A percentile compares a stretch with the other conserved stretches of the same genome.
phyloP scores from a whole-genome alignment of 176 grass and related monocot genomes.

The Ananas comosus region DNA sequence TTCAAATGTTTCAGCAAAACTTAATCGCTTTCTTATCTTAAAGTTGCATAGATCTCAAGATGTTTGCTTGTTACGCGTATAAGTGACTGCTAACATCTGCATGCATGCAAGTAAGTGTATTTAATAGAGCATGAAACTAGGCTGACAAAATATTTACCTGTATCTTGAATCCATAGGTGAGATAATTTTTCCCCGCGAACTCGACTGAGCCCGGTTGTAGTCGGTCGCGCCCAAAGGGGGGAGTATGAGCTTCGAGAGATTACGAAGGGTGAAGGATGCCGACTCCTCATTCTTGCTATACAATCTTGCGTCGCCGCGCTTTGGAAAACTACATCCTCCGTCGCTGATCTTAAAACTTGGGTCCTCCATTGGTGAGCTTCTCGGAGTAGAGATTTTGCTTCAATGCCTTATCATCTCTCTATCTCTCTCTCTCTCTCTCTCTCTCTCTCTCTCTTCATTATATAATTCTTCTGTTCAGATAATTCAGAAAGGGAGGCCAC shows the following conservation, averaged over 20 bases:
- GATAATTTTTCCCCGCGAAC: constrained; percentile 32
- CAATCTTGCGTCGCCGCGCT: constrained; percentile 1
- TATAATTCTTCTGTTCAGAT: not conserved
- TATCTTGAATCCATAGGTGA: constrained; percentile 76
- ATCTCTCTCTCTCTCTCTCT: not conserved
- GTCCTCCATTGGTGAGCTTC: constrained; percentile 24
- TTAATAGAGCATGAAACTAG: not conserved
- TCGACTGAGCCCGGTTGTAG: constrained; percentile 24
- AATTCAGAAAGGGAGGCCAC: not conserved
- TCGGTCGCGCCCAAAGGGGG: constrained; percentile 57
- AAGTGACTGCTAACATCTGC: not conserved
- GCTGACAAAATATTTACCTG: constrained; percentile 29
- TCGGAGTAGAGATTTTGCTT: not conserved
- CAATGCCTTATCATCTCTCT: not conserved
- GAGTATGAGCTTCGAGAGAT: constrained; percentile 74
- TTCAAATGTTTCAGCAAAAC: not conserved
- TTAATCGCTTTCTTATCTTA: not conserved
- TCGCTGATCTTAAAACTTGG: constrained; percentile 15
- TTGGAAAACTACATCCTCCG: constrained; percentile 1
- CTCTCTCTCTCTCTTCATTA: not conserved
- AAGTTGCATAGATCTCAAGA: not conserved
- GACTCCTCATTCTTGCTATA: constrained; percentile 17
- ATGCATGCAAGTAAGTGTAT: not conserved
- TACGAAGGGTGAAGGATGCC: constrained; percentile 54
- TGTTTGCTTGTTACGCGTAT: not conserved